A percentile compares a stretch with the other conserved stretches of the same genome.
phyloP scores from a whole-genome alignment of 2,329 filamentous ascomycete genomes.

The Xylaria sp. region DNA sequence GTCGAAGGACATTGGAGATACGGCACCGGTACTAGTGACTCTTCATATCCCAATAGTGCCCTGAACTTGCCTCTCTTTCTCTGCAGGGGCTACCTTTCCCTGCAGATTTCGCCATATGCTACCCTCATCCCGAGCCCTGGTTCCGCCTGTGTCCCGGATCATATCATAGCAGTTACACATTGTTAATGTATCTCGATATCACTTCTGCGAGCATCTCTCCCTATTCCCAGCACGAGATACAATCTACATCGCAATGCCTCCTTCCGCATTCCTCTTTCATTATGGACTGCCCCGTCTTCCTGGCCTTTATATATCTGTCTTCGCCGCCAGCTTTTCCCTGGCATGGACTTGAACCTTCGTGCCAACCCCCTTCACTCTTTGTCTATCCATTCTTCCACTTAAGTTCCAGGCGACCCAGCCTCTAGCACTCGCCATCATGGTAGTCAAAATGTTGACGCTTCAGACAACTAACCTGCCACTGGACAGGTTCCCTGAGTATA shows the following conservation, averaged over 20 bases:
- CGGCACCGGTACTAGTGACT: conserved; percentile 19
- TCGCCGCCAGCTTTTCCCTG: neutral
- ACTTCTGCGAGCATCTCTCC: conserved; percentile 12
- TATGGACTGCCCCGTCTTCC: neutral
- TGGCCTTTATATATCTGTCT: neutral
- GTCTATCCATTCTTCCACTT: neutral
- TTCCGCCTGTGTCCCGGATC: conserved; percentile 4
- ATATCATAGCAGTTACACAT: conserved; percentile 4
- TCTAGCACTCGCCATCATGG: conserved; percentile 20
- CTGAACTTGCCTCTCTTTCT: conserved; percentile 8
- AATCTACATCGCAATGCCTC: conserved; percentile 13
- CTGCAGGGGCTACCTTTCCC: conserved; percentile 12
- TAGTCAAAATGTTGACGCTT: conserved; percentile 42
- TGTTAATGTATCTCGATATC: conserved; percentile 3
- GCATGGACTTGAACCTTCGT: neutral
- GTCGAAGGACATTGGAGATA: conserved; percentile 18
- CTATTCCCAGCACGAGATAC: conserved; percentile 2
- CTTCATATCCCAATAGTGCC: conserved; percentile 14
- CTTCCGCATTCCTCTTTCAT: neutral
- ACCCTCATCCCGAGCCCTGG: conserved; percentile 5
- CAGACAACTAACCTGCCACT: conserved; percentile 46
- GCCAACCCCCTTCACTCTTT: neutral
- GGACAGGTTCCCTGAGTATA: conserved; percentile 51
- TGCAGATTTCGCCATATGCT: conserved; percentile 13
- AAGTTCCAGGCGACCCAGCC: conserved; percentile 2